These are phyloP conservation scores for Eimeria zaria DNA, from an alignment of 169 alveolate species.

Conservation along the genomic window DNA sequence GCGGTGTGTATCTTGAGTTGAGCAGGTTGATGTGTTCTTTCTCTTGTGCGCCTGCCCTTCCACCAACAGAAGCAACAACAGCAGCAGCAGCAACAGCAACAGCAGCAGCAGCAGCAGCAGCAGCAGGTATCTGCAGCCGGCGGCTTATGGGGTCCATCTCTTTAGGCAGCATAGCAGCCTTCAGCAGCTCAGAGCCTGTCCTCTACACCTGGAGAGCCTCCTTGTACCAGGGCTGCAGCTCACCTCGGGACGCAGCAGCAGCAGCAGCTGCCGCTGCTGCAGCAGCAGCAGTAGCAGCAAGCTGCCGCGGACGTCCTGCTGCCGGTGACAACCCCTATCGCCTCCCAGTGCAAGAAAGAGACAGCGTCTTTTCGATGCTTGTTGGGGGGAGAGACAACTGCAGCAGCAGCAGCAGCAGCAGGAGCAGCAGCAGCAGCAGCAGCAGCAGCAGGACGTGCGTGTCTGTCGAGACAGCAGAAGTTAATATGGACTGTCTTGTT, in stretches of 20 bases:
- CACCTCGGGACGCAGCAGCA: conserved; percentile 43
- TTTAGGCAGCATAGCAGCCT: conserved; percentile 58
- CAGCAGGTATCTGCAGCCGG: conserved; percentile 22
- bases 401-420: conserved; percentile 63
- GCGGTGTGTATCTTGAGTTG: conserved; percentile 39
- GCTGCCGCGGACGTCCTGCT: not conserved
- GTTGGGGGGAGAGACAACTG: not conserved
- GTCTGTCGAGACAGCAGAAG: conserved; percentile 34
- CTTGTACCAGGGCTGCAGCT: conserved; percentile 39
- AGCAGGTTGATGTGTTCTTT: not conserved
- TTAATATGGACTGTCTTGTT: conserved; percentile 16
- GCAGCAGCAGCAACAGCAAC: conserved; percentile 41
- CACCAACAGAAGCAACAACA: conserved; percentile 16
- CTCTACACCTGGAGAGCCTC: conserved; percentile 61
- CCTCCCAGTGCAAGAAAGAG: conserved; percentile 28
- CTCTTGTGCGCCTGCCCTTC: not conserved
- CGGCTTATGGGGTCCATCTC: conserved; percentile 18
- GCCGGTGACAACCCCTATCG: not conserved
- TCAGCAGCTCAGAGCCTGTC: conserved; percentile 45
- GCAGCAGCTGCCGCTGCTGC: conserved; percentile 53
- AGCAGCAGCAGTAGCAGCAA: conserved; percentile 20
- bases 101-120: conserved; percentile 62
- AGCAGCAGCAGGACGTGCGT: conserved; percentile 3
- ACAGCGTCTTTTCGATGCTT: conserved; percentile 16
- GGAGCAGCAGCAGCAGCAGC: conserved; percentile 69